Percentiles rank a stretch among this genome's conserved stretches.
phyloP scores from a whole-genome alignment of 495 filamentous ascomycete genomes.

The Lindgomyces ingoldianus region DNA sequence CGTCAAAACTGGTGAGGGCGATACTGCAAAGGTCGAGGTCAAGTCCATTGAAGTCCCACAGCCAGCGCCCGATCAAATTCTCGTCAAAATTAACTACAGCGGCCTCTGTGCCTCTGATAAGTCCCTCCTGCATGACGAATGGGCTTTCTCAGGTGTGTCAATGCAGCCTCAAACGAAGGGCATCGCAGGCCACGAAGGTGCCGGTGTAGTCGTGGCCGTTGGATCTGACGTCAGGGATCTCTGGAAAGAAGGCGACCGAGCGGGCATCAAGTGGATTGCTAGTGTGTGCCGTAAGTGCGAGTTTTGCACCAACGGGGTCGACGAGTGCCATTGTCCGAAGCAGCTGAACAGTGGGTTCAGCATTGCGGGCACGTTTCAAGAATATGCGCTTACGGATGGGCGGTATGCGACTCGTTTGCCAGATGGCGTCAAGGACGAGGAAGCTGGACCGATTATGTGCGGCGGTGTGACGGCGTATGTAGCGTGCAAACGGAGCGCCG shows the following conservation, averaged over 20 bases:
- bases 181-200: conserved; percentile 43
- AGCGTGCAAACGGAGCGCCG: conserved; percentile 37
- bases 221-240: conserved; percentile 27
- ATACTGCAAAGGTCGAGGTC: conserved; percentile 6
- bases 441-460: conserved; percentile 43
- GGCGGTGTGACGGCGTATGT: conserved; percentile 44
- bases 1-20: conserved; percentile 1
- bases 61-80: conserved; percentile 13
- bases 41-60: conserved; percentile 9
- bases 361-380: conserved; percentile 39
- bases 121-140: conserved; percentile 34
- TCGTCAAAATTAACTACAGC: conserved; percentile 19
- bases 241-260: conserved; percentile 40
- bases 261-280: conserved; percentile 40
- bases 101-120: conserved; percentile 41
- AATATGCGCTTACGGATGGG: conserved; percentile 37
- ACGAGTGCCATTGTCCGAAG: conserved; percentile 41
- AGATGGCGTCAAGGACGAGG: conserved; percentile 40
- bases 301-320: conserved; percentile 40
- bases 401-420: conserved; percentile 38
- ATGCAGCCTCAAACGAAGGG: conserved; percentile 29
- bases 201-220: conserved; percentile 39
- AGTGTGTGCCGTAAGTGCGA: conserved; percentile 39
- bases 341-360: conserved; percentile 39
- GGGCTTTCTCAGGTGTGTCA: conserved; percentile 30